Evolutionary conservation across 2,329 filamentous ascomycete species (phyloP).

Genomic region (Chaetomiaceae sp.): DNA sequence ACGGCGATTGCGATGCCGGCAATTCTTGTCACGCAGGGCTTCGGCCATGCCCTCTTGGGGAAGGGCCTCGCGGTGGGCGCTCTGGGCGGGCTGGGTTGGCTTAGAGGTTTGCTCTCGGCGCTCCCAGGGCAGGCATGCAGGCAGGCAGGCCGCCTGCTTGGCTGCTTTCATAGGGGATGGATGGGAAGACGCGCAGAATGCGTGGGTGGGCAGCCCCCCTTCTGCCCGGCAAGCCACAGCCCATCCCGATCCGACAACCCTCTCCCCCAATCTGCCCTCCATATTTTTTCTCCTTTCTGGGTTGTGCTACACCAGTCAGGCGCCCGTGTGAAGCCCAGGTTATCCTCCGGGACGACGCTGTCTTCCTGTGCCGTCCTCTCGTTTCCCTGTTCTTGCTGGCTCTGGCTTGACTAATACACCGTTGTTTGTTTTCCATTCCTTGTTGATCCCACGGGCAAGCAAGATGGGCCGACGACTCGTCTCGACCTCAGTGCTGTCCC

Average conservation of each 20-base stretch:
- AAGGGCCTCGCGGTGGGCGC: constrained; percentile 1
- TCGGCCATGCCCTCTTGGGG: constrained; percentile 8
- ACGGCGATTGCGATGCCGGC: not conserved
- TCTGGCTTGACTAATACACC: not conserved
- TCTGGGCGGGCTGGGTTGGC: not conserved
- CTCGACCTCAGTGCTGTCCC: constrained; percentile 7
- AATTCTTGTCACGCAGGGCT: not conserved
- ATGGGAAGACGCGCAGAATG: not conserved
- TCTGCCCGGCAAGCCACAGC: not conserved
- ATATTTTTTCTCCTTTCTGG: not conserved
- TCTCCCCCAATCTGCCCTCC: too few species aligned
- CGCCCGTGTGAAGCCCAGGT: not conserved
- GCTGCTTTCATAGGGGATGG: too few species aligned
- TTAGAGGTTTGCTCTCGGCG: not conserved
- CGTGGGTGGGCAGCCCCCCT: not conserved
- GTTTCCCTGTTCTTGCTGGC: not conserved
- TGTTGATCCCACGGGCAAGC: constrained; percentile 5
- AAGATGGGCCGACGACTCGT: constrained; percentile 17
- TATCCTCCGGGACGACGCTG: not conserved
- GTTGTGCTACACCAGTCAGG: not conserved
- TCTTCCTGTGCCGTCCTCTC: constrained; percentile 8
- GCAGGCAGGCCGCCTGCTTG: not conserved
- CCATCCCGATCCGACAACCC: not conserved
- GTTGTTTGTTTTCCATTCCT: not conserved
- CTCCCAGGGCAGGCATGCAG: too few species aligned